A percentile compares a stretch with the other conserved stretches of the same genome.
phyloP scores from a whole-genome alignment of 2,329 filamentous ascomycete species.

The Parafenestella ontariensis region DNA sequence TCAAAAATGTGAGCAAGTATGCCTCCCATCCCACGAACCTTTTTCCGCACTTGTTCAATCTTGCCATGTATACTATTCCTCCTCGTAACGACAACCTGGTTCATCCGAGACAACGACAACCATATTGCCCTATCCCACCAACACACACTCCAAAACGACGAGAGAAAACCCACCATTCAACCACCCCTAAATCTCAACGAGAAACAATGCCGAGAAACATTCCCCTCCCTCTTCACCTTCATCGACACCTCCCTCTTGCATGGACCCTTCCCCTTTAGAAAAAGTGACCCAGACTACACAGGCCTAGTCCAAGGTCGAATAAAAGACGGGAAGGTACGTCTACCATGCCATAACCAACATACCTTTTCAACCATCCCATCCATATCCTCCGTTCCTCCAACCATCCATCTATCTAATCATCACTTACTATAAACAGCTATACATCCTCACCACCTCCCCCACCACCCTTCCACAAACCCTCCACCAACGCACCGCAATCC shows the following conservation, averaged over 20 bases:
- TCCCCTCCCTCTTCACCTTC: slow-evolving; percentile 9
- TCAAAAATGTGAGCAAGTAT: neutral
- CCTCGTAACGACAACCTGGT: neutral
- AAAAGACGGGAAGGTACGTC: slow-evolving; percentile 16
- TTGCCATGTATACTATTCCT: neutral
- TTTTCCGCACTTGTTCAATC: neutral
- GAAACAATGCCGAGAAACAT: slow-evolving; percentile 13
- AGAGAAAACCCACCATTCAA: neutral
- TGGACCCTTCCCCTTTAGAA: slow-evolving; percentile 15
- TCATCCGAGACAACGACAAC: neutral
- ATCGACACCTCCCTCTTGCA: slow-evolving; percentile 8
- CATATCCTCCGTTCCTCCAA: neutral
- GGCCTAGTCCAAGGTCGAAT: slow-evolving; percentile 27
- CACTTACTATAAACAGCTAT: slow-evolving; percentile 17
- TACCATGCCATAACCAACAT: too few species aligned
- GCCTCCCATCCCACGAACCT: neutral
- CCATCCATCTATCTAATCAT: too few species aligned
- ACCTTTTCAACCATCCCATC: neutral
- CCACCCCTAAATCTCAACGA: slow-evolving; percentile 11
- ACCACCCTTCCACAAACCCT: slow-evolving; percentile 15
- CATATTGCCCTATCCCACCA: too few species aligned
- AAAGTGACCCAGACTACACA: slow-evolving; percentile 19
- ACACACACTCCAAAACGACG: too few species aligned
- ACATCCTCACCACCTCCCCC: slow-evolving; percentile 20
- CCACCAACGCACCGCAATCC: slow-evolving; percentile 27